Base-by-base conservation (phyloP, 352 stramenopile genomes). In the Phytophthora macrochlamydospora region DNA sequence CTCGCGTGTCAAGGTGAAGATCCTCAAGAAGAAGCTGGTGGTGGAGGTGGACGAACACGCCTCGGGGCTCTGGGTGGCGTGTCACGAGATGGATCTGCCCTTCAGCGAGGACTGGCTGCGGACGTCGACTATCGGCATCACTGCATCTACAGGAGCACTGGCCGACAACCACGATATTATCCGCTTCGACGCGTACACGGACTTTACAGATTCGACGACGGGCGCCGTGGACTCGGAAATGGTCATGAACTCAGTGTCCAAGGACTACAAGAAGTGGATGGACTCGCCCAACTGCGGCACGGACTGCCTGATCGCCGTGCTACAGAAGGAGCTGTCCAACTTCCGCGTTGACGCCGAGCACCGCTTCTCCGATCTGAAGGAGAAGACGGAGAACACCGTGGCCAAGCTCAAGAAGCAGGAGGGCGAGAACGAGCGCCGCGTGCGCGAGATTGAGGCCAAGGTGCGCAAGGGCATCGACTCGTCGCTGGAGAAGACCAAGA, bases 141-240 rank as follows among this genome's bases (percentile, higher is more conserved):
- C 81, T 11, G 87, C 73, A 28, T 78, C 88, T 6, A 96, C 88
- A 2, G 88, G 88, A n/a, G 74, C 74, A 30, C 62, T 96, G 14
- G 88, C 88, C 9, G 88, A 96, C 65, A 96, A 96, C 64, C 88
- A 96, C 65, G 88, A 96, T 63, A 77, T 94, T 48, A 87, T 94
- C 40, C 80, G 80, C 51, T 90, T 94, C 46, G 82, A 91, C 29
- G 73, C 79, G 28, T 95, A 89, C 56, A 70, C 75, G 31, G 83
- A 93, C 2, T 83, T 83, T 44, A 56, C 59, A 32, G 85, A 94
- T 60, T 48, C 55, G 24, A 73, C 63, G 6, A 75, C 77, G 12
- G 70, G 72, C 18, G 57, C 59, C 2, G 74, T 82, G 35, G 87
- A 95, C 65, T 83, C 83, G 46, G 83, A 93, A 44, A 75, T 75